Evolutionary conservation across 306 rosid species (phyloP), one percentile per base, ranked within the genome.

Genomic region (Gastrolobium bilobum): DNA sequence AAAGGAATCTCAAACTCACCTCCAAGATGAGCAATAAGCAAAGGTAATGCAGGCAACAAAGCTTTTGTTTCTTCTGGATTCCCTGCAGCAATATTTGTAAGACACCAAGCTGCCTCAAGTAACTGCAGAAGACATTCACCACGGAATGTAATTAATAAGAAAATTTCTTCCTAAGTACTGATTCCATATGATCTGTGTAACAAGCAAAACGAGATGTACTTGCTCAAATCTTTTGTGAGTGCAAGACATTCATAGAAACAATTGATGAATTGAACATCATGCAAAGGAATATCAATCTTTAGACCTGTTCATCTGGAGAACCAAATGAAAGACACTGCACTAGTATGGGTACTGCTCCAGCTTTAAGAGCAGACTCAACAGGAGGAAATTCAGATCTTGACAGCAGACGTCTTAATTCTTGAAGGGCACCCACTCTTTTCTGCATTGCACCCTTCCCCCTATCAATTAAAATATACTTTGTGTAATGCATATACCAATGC

Each of bases 81-180:
- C 75, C 97, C 99, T n/a, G 99, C 98, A 65, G 94, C 99, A 84
- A 95, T 90, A 84, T 95, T 93, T 65, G 98, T 95, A 46, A 95
- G 94, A 86, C 98, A 93, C 99, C 99, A 95, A 79, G 99, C 97
- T 11, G 98, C 98, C 91, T 95, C 99, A 60, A 91, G 97, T 89
- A 93, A 90, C 98, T 95, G 87, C 87, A 88, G 79, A 57, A 81
- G 60, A 72, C 72, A 90, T 48, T 80, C 46, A 84, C 46, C 34
- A 63, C 38, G 80, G 60, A 81, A 78, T 2, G 11, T 14, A 84
- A 77, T 71, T 57, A 60, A 37, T 75, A 77, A 66, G 73, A 83
- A 79, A 67, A 3, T 20, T 37, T 46, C n/a, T 6, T 42, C 46
- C 68, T 54, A 57, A 57, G 63, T 62, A 51, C 31, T 75, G 59